Conservation (phyloP, 139 green algal species). For the Spirogloea muscicola region DNA sequence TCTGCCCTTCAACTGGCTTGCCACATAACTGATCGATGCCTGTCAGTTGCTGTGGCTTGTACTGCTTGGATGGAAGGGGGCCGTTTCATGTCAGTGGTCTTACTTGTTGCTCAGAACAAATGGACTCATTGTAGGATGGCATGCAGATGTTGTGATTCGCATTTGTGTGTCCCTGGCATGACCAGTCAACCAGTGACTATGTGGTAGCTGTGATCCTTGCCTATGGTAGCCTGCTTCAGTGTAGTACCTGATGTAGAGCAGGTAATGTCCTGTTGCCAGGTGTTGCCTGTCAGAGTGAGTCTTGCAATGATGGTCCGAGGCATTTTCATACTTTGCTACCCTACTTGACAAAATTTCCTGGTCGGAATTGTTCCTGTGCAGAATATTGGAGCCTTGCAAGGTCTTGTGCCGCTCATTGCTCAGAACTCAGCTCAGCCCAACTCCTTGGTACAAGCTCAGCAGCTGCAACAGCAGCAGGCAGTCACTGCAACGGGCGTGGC, state of each 20-base stretch:
- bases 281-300: too few species aligned
- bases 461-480: conserved; percentile 36
- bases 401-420: conserved; percentile 25
- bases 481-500: conserved; percentile 25
- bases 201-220: neutral
- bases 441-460: conserved; percentile 16
- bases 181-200: too few species aligned
- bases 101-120: neutral
- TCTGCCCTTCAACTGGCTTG: neutral
- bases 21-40: neutral
- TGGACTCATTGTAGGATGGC: neutral
- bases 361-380: neutral
- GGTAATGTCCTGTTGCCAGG: neutral
- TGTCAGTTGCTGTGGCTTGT: neutral
- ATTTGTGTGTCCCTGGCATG: conserved; percentile 1
- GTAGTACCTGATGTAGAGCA: neutral
- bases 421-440: conserved; percentile 10
- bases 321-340: too few species aligned
- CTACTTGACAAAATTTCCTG: too few species aligned
- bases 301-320: too few species aligned
- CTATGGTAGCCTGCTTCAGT: neutral
- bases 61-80: neutral
- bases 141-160: neutral
- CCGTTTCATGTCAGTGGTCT: neutral
- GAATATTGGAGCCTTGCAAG: conserved; percentile 37